Percentiles rank a stretch among this genome's conserved stretches.
phyloP scores from a whole-genome alignment of 2,329 filamentous ascomycete genomes.

The Fusarium tjaetaba region DNA sequence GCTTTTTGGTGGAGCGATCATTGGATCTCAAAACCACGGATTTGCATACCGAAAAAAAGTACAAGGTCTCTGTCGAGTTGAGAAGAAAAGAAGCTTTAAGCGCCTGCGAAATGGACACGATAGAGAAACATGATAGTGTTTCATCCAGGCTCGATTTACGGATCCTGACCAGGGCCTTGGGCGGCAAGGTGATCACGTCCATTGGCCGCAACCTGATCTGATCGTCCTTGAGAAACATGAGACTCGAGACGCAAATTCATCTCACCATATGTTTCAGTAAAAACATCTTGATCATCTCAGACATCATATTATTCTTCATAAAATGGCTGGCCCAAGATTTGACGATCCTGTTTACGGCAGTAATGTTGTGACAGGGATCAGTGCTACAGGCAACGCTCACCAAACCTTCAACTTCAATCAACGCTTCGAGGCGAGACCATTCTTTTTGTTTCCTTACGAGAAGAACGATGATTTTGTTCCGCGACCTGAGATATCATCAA shows the following conservation, averaged over 20 bases:
- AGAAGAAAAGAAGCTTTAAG: too few species aligned
- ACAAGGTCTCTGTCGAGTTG: too few species aligned
- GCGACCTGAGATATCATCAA: neutral
- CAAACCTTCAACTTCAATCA: conserved; percentile 7
- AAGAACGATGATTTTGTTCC: conserved; percentile 27
- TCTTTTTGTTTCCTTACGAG: conserved; percentile 13
- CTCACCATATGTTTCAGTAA: too few species aligned
- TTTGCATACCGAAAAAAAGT: too few species aligned
- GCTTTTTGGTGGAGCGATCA: too few species aligned
- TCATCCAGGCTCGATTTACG: neutral
- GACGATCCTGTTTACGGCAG: neutral
- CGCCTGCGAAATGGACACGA: too few species aligned
- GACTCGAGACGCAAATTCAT: neutral
- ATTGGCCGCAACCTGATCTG: neutral
- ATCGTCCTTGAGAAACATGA: neutral
- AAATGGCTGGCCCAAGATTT: neutral
- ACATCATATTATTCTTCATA: too few species aligned
- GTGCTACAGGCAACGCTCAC: neutral
- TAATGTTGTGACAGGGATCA: neutral
- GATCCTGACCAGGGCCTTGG: neutral
- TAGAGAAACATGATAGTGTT: neutral
- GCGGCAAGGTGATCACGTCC: neutral
- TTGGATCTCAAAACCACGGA: too few species aligned
- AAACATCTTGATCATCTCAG: too few species aligned
- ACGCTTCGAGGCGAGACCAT: neutral